Percentiles rank a stretch among this genome's conserved stretches.
Evolutionary conservation across 192 early-diverging fungal genomes (phyloP).

Genomic region (Allomyces macrogynus): DNA sequence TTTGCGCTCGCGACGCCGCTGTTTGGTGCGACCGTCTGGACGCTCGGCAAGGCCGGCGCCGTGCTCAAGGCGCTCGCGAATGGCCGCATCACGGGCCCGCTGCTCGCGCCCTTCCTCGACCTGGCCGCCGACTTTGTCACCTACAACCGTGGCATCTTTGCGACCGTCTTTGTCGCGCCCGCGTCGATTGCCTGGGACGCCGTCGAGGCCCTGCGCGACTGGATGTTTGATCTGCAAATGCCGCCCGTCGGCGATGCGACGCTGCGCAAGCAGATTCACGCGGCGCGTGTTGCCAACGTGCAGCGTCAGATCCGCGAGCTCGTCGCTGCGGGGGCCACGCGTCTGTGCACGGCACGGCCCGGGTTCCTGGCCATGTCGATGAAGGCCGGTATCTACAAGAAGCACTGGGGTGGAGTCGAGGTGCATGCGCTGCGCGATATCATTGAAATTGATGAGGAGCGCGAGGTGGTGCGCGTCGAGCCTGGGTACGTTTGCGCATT

Average conservation of each 20-base stretch:
- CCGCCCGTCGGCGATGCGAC: neutral
- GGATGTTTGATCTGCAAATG: neutral
- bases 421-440: slow-evolving; percentile 12
- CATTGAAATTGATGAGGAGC: slow-evolving; percentile 11
- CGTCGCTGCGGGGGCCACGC: neutral
- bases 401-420: slow-evolving; percentile 3
- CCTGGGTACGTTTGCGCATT: slow-evolving; percentile 1
- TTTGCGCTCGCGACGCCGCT: neutral
- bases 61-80: neutral
- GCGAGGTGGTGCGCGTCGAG: slow-evolving; percentile 13
- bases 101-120: neutral
- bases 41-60: neutral
- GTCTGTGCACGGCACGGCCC: slow-evolving; percentile 18
- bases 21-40: neutral
- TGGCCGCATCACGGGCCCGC: neutral
- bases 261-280: neutral
- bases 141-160: neutral
- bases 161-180: neutral
- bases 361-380: slow-evolving; percentile 10
- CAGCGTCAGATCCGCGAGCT: neutral
- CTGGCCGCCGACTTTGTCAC: neutral
- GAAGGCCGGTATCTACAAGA: slow-evolving; percentile 1
- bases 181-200: neutral
- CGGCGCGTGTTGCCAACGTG: neutral
- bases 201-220: neutral